A percentile compares a stretch with the other conserved stretches of the same genome.
These are phyloP conservation scores for Gossypium sturtianum DNA, from an alignment of 345 rosid genomes.

Conservation along the genomic window DNA sequence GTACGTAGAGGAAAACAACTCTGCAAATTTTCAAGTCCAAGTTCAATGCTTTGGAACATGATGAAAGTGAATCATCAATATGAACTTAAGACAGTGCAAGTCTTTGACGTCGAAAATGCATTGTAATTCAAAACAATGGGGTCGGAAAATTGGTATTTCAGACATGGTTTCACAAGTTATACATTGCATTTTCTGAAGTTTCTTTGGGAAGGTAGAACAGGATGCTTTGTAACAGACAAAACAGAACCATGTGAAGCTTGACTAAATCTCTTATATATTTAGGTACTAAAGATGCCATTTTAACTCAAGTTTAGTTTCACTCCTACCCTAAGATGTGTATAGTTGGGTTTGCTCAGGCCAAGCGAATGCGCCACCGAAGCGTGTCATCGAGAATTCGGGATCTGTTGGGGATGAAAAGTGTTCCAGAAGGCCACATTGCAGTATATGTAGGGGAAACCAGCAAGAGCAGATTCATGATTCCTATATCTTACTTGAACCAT, in stretches of 20 bases:
- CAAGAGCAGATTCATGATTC: slow-evolving; percentile 51
- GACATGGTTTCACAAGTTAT: neutral
- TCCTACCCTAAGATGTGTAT: slow-evolving; percentile 35
- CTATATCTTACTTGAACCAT: slow-evolving; percentile 48
- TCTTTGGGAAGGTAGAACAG: neutral
- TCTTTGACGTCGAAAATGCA: neutral
- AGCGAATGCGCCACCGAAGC: slow-evolving; percentile 36
- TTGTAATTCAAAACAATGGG: neutral
- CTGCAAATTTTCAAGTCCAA: neutral
- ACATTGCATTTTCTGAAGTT: neutral
- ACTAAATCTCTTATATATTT: too few species aligned
- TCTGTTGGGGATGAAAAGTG: slow-evolving; percentile 35
- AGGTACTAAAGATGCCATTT: too few species aligned
- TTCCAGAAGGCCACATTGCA: slow-evolving; percentile 44
- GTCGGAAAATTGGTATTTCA: neutral
- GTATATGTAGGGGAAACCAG: slow-evolving; percentile 49
- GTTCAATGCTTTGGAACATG: slow-evolving; percentile 1
- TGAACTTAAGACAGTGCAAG: neutral
- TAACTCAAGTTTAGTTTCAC: neutral
- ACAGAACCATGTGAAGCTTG: neutral
- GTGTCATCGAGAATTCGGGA: slow-evolving; percentile 22
- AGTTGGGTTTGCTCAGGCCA: slow-evolving; percentile 53
- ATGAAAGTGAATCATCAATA: neutral
- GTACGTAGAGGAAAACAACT: neutral
- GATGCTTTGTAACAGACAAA: neutral